Conservation (phyloP, 1,139 yeast species). For the Suhomyces wounanorum region DNA sequence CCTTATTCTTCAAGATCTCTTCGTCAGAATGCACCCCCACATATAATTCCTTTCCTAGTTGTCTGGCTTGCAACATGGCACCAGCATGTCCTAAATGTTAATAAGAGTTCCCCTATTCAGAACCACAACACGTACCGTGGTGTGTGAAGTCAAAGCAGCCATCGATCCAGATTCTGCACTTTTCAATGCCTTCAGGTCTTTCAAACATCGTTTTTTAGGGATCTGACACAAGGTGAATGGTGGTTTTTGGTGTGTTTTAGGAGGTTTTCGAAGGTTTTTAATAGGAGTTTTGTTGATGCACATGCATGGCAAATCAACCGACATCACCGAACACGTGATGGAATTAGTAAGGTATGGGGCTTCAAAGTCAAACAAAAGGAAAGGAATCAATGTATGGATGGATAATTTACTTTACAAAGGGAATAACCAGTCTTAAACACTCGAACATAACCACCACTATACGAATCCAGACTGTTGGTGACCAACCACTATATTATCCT, state of each 20-base stretch:
- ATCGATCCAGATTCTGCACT: conserved; percentile 78
- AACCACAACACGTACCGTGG: conserved; percentile 63
- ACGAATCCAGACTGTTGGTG: conserved; percentile 37
- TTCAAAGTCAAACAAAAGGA: background rate
- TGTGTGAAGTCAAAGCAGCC: conserved; percentile 98
- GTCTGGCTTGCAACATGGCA: conserved; percentile 90
- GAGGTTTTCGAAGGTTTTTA: too few relatives aligned
- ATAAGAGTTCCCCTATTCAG: background rate
- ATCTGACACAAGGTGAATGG: background rate
- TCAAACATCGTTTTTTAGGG: conserved; percentile 31
- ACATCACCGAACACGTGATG: conserved; percentile 1
- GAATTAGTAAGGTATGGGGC: background rate
- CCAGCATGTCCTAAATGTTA: conserved; percentile 74
- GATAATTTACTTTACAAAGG: background rate
- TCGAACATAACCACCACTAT: conserved; percentile 9
- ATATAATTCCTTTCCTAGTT: conserved; percentile 67
- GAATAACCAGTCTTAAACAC: background rate
- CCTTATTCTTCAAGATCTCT: conserved; percentile 79
- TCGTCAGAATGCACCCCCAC: conserved; percentile 94
- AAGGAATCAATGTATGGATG: background rate
- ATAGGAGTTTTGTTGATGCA: background rate
- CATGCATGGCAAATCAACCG: background rate
- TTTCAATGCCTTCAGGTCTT: conserved; percentile 49
- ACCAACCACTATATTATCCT: conserved; percentile 20
- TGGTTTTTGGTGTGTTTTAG: background rate